Evolutionary conservation across 192 early-diverging fungal species (phyloP).

Genomic region (Umbelopsis ramanniana): DNA sequence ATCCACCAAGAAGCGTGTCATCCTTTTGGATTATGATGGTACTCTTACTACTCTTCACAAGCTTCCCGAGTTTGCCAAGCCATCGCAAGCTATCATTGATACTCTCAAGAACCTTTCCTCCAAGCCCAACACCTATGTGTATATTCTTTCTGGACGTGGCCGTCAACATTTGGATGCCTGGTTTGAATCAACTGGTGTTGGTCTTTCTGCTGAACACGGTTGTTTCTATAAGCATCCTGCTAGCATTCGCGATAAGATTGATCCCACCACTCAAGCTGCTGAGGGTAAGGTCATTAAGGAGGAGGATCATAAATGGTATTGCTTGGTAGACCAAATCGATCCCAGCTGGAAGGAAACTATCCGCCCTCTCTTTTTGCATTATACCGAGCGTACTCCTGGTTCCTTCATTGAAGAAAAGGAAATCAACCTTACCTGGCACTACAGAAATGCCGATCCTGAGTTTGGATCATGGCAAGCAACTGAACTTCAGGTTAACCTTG

Average conservation of each 20-base stretch:
- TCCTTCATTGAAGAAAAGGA: slow-evolving; percentile 99
- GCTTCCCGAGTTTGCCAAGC: slow-evolving; percentile 92
- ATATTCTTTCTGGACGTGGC: slow-evolving; percentile 93
- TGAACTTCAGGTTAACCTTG: slow-evolving; percentile 96
- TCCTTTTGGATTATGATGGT: slow-evolving; percentile 97
- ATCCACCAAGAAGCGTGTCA: slow-evolving; percentile 72
- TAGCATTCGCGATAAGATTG: slow-evolving; percentile 58
- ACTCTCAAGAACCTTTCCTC: slow-evolving; percentile 70
- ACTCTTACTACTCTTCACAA: slow-evolving; percentile 87
- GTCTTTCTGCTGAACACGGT: slow-evolving; percentile 97
- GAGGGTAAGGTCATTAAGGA: slow-evolving; percentile 58
- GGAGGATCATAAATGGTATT: slow-evolving; percentile 79
- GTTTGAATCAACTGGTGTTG: slow-evolving; percentile 88
- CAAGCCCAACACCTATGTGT: slow-evolving; percentile 90
- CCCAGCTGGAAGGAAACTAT: slow-evolving; percentile 92
- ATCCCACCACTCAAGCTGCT: slow-evolving; percentile 48
- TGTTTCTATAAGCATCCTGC: slow-evolving; percentile 96
- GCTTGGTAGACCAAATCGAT: slow-evolving; percentile 89
- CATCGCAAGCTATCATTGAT: slow-evolving; percentile 72
- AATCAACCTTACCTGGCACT: slow-evolving; percentile 98
- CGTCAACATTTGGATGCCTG: slow-evolving; percentile 89
- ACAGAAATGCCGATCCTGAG: slow-evolving; percentile 92
- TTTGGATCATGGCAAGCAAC: slow-evolving; percentile 98
- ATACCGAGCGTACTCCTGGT: slow-evolving; percentile 96
- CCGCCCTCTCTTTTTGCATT: slow-evolving; percentile 95